Base-by-base conservation (phyloP, 2,329 filamentous ascomycete genomes). In the Aschersonia sp. region DNA sequence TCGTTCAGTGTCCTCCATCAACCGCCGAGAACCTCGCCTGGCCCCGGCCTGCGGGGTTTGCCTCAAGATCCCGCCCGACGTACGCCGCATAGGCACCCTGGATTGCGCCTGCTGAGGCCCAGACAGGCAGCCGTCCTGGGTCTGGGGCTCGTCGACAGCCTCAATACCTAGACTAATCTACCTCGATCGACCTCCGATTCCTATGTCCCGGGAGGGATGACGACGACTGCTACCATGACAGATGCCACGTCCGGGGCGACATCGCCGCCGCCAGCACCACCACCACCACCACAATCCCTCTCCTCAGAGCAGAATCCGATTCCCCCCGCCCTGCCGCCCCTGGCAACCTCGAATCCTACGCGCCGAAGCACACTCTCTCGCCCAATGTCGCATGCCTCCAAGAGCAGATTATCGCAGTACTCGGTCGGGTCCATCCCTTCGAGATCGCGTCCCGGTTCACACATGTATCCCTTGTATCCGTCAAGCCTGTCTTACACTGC, bases 401-500 rank as follows among this genome's bases (percentile, higher is more conserved):
- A 82, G 66, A 85, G 86, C 61, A 79, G 89, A 49, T 72, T 94
- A 58, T 94, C 89, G 53, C 85, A 87, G 59, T 91, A 89, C 68
- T 92, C 86, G 53, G 81, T 74, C 57, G 70, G 78, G 50, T 89
- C 86, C 12, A 74, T 72, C 50, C 75, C 75, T 46, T 75, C 77
- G 52, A 78, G 82, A 52, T 94, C 89, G 53, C 81, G 88, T 51
- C 87, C 89, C 28, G 75, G 75, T 48, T 94, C 88, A n/a, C 78
- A 85, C 59, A 75, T 86, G 52, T 91, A 92, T 59, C 85, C 88
- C 12, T 72, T 84, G 58, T 92, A 88, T 65, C 84, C 88, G 57
- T 92, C 89, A 50, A 94, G 82, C 61, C 77, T 96, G 20, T 67
- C 85, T 5, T 96, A 96, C 64, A 82, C 89, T n/a, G 73, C 87